phyloP scores from a whole-genome alignment of 2,329 filamentous ascomycete genomes.

The Cyphellophora attinorum region DNA sequence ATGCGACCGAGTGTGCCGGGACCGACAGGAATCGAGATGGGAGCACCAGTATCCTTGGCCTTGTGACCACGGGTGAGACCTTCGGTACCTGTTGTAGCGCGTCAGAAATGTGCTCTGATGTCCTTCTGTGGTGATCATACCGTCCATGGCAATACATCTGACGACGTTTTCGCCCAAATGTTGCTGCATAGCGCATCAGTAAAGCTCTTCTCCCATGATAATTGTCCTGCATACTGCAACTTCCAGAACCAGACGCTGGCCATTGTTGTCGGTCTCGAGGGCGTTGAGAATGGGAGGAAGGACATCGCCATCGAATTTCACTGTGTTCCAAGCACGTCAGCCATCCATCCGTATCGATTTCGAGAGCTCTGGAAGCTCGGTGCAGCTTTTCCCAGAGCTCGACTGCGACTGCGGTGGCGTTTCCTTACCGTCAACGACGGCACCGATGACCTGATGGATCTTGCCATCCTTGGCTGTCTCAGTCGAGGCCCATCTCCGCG shows the following conservation, averaged over 20 bases:
- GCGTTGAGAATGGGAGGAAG: conserved; percentile 97
- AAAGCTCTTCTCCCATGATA: conserved; percentile 1
- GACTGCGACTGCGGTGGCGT: conserved; percentile 25
- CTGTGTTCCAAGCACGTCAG: conserved; percentile 45
- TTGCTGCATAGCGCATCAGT: conserved; percentile 55
- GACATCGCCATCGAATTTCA: conserved; percentile 93
- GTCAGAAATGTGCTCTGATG: not conserved
- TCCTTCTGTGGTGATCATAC: conserved; percentile 40
- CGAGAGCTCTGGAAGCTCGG: not conserved
- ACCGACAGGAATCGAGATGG: conserved; percentile 95
- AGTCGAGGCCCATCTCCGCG: conserved; percentile 54
- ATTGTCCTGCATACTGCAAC: conserved; percentile 62
- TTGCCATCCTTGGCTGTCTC: conserved; percentile 50
- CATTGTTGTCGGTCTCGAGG: conserved; percentile 81
- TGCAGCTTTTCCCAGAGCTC: conserved; percentile 27
- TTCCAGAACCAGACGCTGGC: conserved; percentile 90
- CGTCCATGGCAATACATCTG: conserved; percentile 99
- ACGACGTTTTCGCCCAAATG: conserved; percentile 99
- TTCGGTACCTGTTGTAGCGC: conserved; percentile 67
- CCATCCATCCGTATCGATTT: too few relatives aligned
- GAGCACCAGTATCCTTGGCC: conserved; percentile 79
- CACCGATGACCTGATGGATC: conserved; percentile 84
- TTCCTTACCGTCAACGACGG: conserved; percentile 88
- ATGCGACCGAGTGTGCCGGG: conserved; percentile 92
- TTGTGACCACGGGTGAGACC: conserved; percentile 91